Evolutionary conservation across 805 yeast species (phyloP).

Genomic region (Metschnikowia cubensis): DNA sequence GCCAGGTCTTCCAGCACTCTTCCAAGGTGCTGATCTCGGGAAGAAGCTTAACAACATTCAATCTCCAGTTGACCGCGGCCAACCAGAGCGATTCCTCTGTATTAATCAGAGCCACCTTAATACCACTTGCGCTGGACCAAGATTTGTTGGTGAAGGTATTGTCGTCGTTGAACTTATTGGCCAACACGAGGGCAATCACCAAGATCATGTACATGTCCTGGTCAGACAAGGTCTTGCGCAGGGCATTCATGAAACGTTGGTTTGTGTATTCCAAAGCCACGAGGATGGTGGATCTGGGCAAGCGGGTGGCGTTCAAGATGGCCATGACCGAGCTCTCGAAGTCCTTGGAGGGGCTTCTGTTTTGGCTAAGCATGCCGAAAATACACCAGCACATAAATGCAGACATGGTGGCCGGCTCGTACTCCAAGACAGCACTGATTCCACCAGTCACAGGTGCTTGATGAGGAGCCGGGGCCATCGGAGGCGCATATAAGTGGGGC

Average conservation of each 20-base stretch:
- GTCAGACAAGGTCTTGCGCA: constrained; percentile 21
- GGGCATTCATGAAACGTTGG: constrained; percentile 44
- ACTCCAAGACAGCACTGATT: constrained; percentile 72
- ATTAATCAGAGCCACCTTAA: constrained; percentile 58
- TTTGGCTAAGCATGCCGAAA: constrained; percentile 60
- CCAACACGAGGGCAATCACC: constrained; percentile 69
- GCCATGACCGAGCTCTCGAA: constrained; percentile 59
- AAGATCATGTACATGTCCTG: constrained; percentile 50
- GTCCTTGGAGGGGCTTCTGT: constrained; percentile 38
- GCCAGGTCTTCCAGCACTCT: constrained; percentile 45
- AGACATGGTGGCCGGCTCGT: constrained; percentile 74
- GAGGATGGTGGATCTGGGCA: constrained; percentile 78
- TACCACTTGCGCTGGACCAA: constrained; percentile 95
- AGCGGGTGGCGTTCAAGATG: constrained; percentile 80
- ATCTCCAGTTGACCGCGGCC: constrained; percentile 53
- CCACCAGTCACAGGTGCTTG: constrained; percentile 54
- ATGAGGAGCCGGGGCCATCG: constrained; percentile 2
- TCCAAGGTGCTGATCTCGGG: constrained; percentile 38
- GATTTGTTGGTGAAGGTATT: constrained; percentile 92
- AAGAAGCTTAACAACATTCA: constrained; percentile 40
- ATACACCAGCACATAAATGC: constrained; percentile 74
- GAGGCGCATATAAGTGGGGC: constrained; percentile 6
- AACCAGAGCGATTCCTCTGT: constrained; percentile 70
- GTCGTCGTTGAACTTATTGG: constrained; percentile 94
- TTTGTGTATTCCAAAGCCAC: constrained; percentile 76